Base-by-base conservation (phyloP, 306 rosid species). In the Cyamopsis tetragonoloba region DNA sequence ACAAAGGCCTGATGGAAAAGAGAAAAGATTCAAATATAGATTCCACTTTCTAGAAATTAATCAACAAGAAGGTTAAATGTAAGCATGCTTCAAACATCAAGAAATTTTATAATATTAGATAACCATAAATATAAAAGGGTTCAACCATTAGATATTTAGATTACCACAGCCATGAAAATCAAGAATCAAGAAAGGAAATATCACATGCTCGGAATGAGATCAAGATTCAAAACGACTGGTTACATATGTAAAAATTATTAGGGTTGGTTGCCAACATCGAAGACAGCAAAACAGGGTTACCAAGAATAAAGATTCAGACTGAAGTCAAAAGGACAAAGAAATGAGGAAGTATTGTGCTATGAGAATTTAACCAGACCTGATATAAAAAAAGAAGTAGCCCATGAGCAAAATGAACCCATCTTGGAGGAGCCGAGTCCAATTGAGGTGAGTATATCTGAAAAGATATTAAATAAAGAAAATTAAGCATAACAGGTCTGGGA, bases 341-440 rank as follows among this genome's bases (percentile, higher is more conserved):
- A 8, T 51, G 27, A 14, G 42, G 19, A 73, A 26, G 56, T 37
- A 69, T 8, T 3, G 74, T 62, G 26, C 51, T 18, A 32, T 54
- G 4, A 51, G 42, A 57, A 27, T 12, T 68, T 35, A 18, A 57
- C 46, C 75, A 72, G 59, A 95, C 97, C 97, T 95, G 99, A 77
- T 95, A 95, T 61, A 95, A 68, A 82, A 95, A 95, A 60, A 95
- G 89, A 61, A 95, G 95, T 58, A 95, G 74, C 9, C 96, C 99
- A 76, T 95, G 99, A 5, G 95, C 84, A 59, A 95, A 77, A 83
- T 88, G 79, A 77, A 90, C 95, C 97, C 99, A 95, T 85, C 96
- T 86, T 26, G 99, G 99, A 53, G 97, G 97, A 86, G 96, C 77
- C 3, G 95, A 39, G 83, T 90, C 97, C 83, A 90, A 67, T 7